Evolutionary conservation across 768 basidiomycete genomes (phyloP).

Genomic region (Phanerodontia chrysosporium): DNA sequence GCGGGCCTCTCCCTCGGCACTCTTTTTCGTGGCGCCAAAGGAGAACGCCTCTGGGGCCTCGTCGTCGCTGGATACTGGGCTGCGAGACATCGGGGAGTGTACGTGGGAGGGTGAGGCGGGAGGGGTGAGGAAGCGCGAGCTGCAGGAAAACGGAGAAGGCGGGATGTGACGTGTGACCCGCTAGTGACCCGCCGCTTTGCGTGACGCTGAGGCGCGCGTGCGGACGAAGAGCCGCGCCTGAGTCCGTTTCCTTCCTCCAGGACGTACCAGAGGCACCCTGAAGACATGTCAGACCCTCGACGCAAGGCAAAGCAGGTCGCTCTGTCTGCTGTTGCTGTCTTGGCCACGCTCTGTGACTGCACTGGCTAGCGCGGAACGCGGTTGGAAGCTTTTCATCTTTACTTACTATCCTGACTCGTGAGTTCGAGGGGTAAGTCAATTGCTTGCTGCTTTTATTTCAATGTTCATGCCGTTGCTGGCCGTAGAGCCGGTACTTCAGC

Average conservation of each 20-base stretch:
- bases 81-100: slow-evolving; percentile 1
- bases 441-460: too few species aligned
- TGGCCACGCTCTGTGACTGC: too few species aligned
- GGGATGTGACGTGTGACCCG: background rate
- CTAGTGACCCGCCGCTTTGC: too few species aligned
- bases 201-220: background rate
- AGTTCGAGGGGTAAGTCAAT: background rate
- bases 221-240: background rate
- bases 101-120: background rate
- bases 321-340: too few species aligned
- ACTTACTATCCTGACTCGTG: background rate
- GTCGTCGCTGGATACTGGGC: slow-evolving; percentile 27
- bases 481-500: too few species aligned
- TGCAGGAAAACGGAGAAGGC: background rate
- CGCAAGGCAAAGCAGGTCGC: too few species aligned
- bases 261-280: too few species aligned
- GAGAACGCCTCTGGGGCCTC: slow-evolving; percentile 50
- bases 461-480: background rate
- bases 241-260: too few species aligned
- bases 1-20: slow-evolving; percentile 33
- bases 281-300: too few species aligned
- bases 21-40: slow-evolving; percentile 42
- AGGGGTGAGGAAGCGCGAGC: too few species aligned
- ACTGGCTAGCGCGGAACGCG: too few species aligned
- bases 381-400: too few species aligned